phyloP scores from a whole-genome alignment of 805 yeast genomes.

The Metschnikowia drakensbergensis region DNA sequence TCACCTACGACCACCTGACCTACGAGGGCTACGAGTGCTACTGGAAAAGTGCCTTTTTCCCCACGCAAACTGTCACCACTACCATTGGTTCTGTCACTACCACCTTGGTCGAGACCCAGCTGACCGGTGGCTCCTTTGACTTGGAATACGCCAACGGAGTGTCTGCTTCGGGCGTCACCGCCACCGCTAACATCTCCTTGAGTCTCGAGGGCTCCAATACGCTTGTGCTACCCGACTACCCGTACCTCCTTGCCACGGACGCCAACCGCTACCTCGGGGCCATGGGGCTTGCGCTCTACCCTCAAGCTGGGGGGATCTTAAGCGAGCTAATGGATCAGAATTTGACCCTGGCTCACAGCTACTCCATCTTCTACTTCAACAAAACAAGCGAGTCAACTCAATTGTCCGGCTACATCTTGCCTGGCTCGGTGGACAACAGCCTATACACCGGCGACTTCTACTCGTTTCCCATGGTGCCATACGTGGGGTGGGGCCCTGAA shows the following conservation, averaged over 20 bases:
- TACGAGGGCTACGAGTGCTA: slow-evolving; percentile 28
- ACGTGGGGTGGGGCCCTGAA: slow-evolving; percentile 16
- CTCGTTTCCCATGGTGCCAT: slow-evolving; percentile 48
- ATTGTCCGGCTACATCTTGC: slow-evolving; percentile 37
- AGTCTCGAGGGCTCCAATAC: slow-evolving; percentile 6
- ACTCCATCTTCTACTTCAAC: slow-evolving; percentile 30
- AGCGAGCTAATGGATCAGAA: slow-evolving; percentile 18
- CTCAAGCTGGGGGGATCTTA: slow-evolving; percentile 28
- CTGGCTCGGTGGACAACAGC: slow-evolving; percentile 57
- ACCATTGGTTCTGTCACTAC: slow-evolving; percentile 17
- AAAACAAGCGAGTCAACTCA: slow-evolving; percentile 9
- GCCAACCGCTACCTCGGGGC: slow-evolving; percentile 29
- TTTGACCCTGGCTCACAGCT: slow-evolving; percentile 28
- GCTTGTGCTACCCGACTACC: slow-evolving; percentile 19
- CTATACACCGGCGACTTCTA: slow-evolving; percentile 46
- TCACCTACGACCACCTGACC: slow-evolving; percentile 20
- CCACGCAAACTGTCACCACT: slow-evolving; percentile 8
- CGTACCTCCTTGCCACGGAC: slow-evolving; percentile 27
- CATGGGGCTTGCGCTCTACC: slow-evolving; percentile 33
- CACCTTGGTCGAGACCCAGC: neutral
- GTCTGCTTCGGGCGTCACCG: slow-evolving; percentile 26
- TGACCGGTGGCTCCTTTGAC: slow-evolving; percentile 1
- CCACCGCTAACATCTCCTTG: slow-evolving; percentile 22
- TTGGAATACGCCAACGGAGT: slow-evolving; percentile 30
- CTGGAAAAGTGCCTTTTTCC: slow-evolving; percentile 23